Base-by-base conservation (phyloP, 441 rosid species). In the Erodium texanum region DNA sequence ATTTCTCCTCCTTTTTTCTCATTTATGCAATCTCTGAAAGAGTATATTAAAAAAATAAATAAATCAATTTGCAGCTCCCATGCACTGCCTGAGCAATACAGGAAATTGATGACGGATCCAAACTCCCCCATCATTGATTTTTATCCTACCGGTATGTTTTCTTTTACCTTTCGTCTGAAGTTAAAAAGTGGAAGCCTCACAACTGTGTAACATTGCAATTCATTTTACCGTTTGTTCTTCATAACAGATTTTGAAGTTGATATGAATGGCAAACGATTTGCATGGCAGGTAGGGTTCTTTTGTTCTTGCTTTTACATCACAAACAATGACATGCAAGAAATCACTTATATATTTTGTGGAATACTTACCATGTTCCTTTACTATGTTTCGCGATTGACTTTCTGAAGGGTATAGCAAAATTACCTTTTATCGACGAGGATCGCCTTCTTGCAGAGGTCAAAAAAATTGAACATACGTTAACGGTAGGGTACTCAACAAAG, bases 401-500 rank as follows among this genome's bases (percentile, higher is more conserved):
- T 66, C 32, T 65, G 36, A 32, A 78, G 81, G 81, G 70, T 64
- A 50, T 72, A 58, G 64, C 69, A 27, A 74, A 68, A 64, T 58
- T 78, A 23, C 81, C 81, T 16, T 78, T 78, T 70, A 74, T 78
- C 34, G 81, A 74, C 0, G 81, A 78, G 68, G 64, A 75, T 0
- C 81, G 76, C 3, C 81, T 78, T 69, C 74, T 78, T 58, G 23
- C 76, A 41, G 81, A 72, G 68, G 63, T 70, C 58, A 70, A 67
- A n/a, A 66, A 78, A 69, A 69, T 78, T 54, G 78, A 74, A 67
- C 78, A 74, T 54, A 74, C 72, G 9, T 68, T 78, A 64, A 71
- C 76, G 67, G 81, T 78, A 32, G 70, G n/a, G 24, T 36, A 22
- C 24, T 54, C 2, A 43, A 1, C 58, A 34, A 22, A 20, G 36